Evolutionary conservation across 208 protist genomes (phyloP).

Genomic region (Trypanosoma caninum): DNA sequence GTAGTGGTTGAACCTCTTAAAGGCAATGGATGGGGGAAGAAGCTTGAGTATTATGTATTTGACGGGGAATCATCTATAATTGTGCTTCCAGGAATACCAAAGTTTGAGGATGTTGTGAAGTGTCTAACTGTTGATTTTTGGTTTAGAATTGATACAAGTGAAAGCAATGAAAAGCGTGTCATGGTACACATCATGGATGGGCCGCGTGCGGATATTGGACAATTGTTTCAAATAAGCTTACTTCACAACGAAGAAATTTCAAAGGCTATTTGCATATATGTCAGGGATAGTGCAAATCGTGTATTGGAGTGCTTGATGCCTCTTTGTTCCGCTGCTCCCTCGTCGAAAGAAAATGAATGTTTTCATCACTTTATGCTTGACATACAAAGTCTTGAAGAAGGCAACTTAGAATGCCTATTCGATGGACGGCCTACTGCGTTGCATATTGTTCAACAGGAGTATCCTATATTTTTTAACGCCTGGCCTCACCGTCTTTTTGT

Average conservation of each 20-base stretch:
- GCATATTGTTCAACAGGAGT: slow-evolving; percentile 82
- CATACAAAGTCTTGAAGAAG: slow-evolving; percentile 76
- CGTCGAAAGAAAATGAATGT: slow-evolving; percentile 15
- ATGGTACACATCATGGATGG: slow-evolving; percentile 84
- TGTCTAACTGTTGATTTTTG: slow-evolving; percentile 83
- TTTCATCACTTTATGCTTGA: slow-evolving; percentile 84
- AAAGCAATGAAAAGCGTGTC: slow-evolving; percentile 44
- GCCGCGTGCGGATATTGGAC: slow-evolving; percentile 65
- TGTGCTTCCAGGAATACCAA: slow-evolving; percentile 76
- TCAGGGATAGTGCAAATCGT: slow-evolving; percentile 81
- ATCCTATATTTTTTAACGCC: slow-evolving; percentile 82
- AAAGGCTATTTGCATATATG: slow-evolving; percentile 62
- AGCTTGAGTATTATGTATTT: slow-evolving; percentile 53
- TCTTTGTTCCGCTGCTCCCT: slow-evolving; percentile 19
- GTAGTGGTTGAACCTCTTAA: slow-evolving; percentile 35
- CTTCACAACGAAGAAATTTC: slow-evolving; percentile 76
- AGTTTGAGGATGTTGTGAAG: slow-evolving; percentile 81
- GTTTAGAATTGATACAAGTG: slow-evolving; percentile 65
- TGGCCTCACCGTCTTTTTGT: slow-evolving; percentile 88
- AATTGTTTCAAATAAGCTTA: slow-evolving; percentile 79
- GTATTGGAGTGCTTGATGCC: slow-evolving; percentile 76
- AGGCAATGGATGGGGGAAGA: slow-evolving; percentile 81
- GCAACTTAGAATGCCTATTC: slow-evolving; percentile 58
- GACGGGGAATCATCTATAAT: slow-evolving; percentile 74
- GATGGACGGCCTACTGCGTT: slow-evolving; percentile 49